Percentiles rank a stretch among this genome's conserved stretches.
Conservation (phyloP, 345 rosid species). For the Rubroshorea leprosula region DNA sequence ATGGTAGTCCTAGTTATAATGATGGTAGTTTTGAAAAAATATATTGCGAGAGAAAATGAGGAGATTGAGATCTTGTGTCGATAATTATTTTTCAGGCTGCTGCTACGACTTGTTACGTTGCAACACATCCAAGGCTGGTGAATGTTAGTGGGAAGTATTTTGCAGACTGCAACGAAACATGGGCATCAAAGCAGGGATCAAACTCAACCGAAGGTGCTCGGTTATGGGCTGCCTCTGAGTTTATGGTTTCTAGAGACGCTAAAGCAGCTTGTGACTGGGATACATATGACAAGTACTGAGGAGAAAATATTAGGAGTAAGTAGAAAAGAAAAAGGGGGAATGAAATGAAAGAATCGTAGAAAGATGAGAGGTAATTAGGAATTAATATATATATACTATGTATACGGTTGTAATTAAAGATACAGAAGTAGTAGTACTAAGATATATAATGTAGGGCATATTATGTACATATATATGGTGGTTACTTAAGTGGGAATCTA, state of each 20-base stretch:
- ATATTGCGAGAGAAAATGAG: no score
- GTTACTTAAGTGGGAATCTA: no score
- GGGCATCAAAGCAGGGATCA: conserved; percentile 64
- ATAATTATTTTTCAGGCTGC: conserved; percentile 51
- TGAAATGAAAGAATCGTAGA: background rate
- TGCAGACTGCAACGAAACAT: conserved; percentile 82
- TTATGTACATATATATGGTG: background rate
- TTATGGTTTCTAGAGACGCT: conserved; percentile 60
- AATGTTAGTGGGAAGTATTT: conserved; percentile 72
- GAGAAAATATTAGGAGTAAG: background rate
- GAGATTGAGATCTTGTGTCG: no score
- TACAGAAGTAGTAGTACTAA: background rate
- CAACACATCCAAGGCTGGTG: conserved; percentile 52
- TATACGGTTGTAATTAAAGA: background rate
- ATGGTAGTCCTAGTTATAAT: no score
- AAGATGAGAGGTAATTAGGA: background rate
- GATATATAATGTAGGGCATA: background rate
- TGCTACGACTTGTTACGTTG: conserved; percentile 90
- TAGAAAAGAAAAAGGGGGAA: background rate
- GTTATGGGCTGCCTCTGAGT: conserved; percentile 80
- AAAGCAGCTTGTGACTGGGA: conserved; percentile 35
- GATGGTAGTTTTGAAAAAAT: no score
- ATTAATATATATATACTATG: background rate
- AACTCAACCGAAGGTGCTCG: conserved; percentile 62
- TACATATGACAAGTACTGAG: background rate